Evolutionary conservation across 306 rosid species (phyloP), one percentile per base, ranked within the genome.

Genomic region (Castanea sativa): DNA sequence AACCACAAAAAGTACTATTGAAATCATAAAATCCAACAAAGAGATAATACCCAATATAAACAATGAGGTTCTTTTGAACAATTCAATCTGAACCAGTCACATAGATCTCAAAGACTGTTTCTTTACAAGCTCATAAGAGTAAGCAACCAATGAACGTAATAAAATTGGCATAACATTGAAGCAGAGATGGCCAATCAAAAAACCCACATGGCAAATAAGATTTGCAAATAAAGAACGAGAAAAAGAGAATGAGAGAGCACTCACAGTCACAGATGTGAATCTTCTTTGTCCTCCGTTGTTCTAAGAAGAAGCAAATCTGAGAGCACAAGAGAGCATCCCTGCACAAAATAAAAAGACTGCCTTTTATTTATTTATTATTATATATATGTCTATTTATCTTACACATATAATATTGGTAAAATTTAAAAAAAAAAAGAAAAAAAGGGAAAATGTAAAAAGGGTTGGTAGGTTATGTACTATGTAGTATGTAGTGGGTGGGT

Each of bases 201-300:
- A 45, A 78, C 16, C 69, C 68, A 74, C 0, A 30, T 2, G 41
- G 16, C 11, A 61, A 53, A 2, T 55, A 76, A 49, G 53, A 74
- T 76, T 76, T 75, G 76, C 53, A 76, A 74, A 15, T 1, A 69
- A n/a, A 38, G 41, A 49, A 53, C 20, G 23, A 4, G 73, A 30
- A 61, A 74, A 25, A 67, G 55, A n/a, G 76, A 82, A 65, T 23
- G 63, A 60, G 63, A 61, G 58, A 75, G 58, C 51, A 75, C 90
- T 86, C 43, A 84, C 88, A 71, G 69, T 86, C 52, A 84, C 88
- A 71, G 69, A 82, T 49, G 76, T 58, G 69, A 83, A 83, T 35
- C 51, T 74, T 73, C 63, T 6, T 63, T 57, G 68, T 30, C 71
- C 14, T 38, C 56, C 14, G 30, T 33, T 60, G 64, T 73, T 65